phyloP scores from a whole-genome alignment of 2,329 filamentous ascomycete genomes.

The Coniochaeta sp. region DNA sequence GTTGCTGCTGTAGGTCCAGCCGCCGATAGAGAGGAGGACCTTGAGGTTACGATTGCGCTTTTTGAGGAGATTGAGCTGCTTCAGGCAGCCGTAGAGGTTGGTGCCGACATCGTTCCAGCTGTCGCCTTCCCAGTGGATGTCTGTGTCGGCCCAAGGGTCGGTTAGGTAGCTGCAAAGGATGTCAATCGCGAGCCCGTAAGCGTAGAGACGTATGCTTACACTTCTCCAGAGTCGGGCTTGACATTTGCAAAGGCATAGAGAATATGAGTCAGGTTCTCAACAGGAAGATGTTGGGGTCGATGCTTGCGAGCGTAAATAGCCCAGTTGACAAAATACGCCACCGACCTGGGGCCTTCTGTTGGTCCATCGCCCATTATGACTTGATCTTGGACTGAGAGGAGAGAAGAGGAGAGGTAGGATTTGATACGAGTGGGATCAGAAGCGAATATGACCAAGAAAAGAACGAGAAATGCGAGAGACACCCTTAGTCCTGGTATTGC shows the following conservation, averaged over 20 bases:
- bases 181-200: conserved; percentile 8
- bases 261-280: conserved; percentile 76
- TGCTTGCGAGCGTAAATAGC: conserved; percentile 83
- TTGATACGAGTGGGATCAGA: neutral
- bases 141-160: conserved; percentile 58
- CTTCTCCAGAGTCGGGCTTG: conserved; percentile 69
- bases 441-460: neutral
- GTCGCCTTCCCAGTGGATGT: conserved; percentile 66
- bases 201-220: conserved; percentile 33
- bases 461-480: neutral
- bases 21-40: conserved; percentile 77
- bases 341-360: conserved; percentile 47
- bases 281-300: conserved; percentile 75
- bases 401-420: neutral
- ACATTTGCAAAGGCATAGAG: conserved; percentile 91
- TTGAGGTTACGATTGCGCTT: conserved; percentile 75
- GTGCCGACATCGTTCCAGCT: conserved; percentile 64
- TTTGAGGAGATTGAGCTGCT: conserved; percentile 83
- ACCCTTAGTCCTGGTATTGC: neutral
- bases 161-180: conserved; percentile 33
- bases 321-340: conserved; percentile 74
- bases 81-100: conserved; percentile 83
- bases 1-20: conserved; percentile 86
- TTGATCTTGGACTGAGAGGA: neutral
- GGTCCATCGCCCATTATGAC: neutral